phyloP scores from a whole-genome alignment of 495 filamentous ascomycete species.

The Articulospora tetracladia region DNA sequence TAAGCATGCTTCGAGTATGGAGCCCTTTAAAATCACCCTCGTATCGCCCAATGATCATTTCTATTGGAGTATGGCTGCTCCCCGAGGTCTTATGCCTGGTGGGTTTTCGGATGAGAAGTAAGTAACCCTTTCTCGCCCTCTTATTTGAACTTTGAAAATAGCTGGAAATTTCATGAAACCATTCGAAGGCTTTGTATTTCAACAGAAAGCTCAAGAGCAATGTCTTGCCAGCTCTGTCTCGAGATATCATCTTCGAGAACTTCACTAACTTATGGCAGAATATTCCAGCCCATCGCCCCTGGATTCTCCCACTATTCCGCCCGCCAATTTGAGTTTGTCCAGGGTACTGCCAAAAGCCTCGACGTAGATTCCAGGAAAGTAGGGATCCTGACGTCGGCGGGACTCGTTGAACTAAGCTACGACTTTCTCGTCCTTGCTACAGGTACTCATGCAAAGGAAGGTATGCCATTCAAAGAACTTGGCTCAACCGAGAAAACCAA shows the following conservation, averaged over 20 bases:
- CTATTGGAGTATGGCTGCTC: conserved; percentile 32
- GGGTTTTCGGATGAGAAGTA: conserved; percentile 26
- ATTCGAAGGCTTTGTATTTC: too few species aligned
- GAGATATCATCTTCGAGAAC: too few species aligned
- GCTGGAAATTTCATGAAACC: too few species aligned
- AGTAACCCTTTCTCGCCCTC: too few species aligned
- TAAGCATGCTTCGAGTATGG: conserved; percentile 17
- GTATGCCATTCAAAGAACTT: conserved; percentile 48
- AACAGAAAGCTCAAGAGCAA: too few species aligned
- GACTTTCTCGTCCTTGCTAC: conserved; percentile 57
- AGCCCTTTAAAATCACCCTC: conserved; percentile 31
- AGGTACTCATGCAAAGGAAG: conserved; percentile 33
- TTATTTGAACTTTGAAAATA: too few species aligned
- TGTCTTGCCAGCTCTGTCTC: too few species aligned
- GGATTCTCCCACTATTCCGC: conserved; percentile 46
- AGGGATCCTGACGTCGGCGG: not conserved
- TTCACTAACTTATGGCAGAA: too few species aligned
- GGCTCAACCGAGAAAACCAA: conserved; percentile 38
- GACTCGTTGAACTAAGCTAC: conserved; percentile 25
- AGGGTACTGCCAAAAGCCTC: not conserved
- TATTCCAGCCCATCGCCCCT: conserved; percentile 32
- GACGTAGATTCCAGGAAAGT: not conserved
- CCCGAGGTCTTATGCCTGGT: conserved; percentile 29
- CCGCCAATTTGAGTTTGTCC: conserved; percentile 38
- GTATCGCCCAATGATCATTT: conserved; percentile 34